Percentiles rank a stretch among this genome's conserved stretches.
Conservation (phyloP, 192 early-diverging fungal genomes). For the Podila clonocystis region DNA sequence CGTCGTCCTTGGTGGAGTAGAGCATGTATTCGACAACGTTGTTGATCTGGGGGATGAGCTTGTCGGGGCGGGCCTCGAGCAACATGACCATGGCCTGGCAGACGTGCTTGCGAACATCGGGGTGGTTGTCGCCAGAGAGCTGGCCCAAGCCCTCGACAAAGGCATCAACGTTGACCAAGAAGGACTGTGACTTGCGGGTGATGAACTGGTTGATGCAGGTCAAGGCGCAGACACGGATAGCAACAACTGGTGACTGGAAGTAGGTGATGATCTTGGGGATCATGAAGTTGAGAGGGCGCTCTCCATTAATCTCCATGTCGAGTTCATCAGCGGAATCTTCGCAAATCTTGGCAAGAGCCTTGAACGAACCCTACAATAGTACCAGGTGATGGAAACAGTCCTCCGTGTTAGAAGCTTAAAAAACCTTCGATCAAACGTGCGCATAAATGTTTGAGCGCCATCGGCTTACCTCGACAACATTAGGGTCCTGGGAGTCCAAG, state of each 20-base stretch:
- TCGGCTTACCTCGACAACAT: slow-evolving; percentile 80
- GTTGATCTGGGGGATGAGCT: slow-evolving; percentile 86
- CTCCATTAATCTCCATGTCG: slow-evolving; percentile 77
- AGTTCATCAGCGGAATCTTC: slow-evolving; percentile 91
- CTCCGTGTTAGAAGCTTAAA: not conserved
- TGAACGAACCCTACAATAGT: slow-evolving; percentile 76
- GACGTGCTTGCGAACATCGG: slow-evolving; percentile 89
- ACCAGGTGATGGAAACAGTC: slow-evolving; percentile 1
- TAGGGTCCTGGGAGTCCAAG: slow-evolving; percentile 74
- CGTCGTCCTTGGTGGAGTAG: slow-evolving; percentile 87
- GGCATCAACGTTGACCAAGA: slow-evolving; percentile 73
- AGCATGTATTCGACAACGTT: slow-evolving; percentile 97
- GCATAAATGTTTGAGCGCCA: not conserved
- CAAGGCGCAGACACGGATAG: slow-evolving; percentile 85
- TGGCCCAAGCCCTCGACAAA: slow-evolving; percentile 85
- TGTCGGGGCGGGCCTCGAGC: slow-evolving; percentile 86
- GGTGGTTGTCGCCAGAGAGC: slow-evolving; percentile 83
- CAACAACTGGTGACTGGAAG: slow-evolving; percentile 79
- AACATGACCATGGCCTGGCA: slow-evolving; percentile 95
- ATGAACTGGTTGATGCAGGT: slow-evolving; percentile 90
- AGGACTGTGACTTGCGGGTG: slow-evolving; percentile 73
- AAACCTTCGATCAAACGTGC: no score
- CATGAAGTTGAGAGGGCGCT: slow-evolving; percentile 83
- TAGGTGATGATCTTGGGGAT: slow-evolving; percentile 90
- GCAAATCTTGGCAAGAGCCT: slow-evolving; percentile 93